A percentile compares a stretch with the other conserved stretches of the same genome.
These are phyloP conservation scores for Pythium dissotocum DNA, from an alignment of 352 stramenopile genomes.

Conservation along the genomic window DNA sequence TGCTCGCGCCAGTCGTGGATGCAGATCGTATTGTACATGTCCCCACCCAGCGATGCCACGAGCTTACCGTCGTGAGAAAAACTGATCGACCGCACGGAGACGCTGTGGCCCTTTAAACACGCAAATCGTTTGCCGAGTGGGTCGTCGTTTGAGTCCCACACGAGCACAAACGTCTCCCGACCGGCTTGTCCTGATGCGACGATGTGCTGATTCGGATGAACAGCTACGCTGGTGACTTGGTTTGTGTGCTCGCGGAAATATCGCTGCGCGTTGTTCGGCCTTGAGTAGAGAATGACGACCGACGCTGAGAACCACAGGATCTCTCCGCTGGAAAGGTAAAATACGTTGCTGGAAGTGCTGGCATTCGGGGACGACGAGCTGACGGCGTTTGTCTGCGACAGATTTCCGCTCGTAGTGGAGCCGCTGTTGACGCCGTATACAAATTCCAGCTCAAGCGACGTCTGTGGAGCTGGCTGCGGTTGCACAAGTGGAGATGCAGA, in stretches of 20 bases:
- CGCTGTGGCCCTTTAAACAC: slow-evolving; percentile 50
- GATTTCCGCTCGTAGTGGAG: slow-evolving; percentile 14
- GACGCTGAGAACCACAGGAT: slow-evolving; percentile 65
- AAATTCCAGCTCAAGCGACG: slow-evolving; percentile 57
- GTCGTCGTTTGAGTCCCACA: slow-evolving; percentile 70
- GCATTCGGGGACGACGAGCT: slow-evolving; percentile 22
- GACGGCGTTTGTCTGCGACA: slow-evolving; percentile 23
- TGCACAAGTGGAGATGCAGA: background rate
- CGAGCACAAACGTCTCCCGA: slow-evolving; percentile 55
- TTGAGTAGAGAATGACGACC: slow-evolving; percentile 61
- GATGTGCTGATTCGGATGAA: slow-evolving; percentile 65
- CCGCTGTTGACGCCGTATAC: slow-evolving; percentile 62
- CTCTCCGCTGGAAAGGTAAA: slow-evolving; percentile 61
- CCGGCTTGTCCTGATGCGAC: slow-evolving; percentile 64
- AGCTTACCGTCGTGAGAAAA: slow-evolving; percentile 77
- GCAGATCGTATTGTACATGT: slow-evolving; percentile 82
- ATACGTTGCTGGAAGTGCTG: slow-evolving; percentile 47
- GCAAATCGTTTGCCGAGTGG: slow-evolving; percentile 55
- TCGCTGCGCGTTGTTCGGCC: slow-evolving; percentile 48
- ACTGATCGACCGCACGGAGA: slow-evolving; percentile 59
- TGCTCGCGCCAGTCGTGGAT: slow-evolving; percentile 74
- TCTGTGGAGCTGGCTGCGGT: slow-evolving; percentile 30
- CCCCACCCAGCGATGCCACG: slow-evolving; percentile 59
- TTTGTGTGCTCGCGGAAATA: slow-evolving; percentile 65
- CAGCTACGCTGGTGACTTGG: slow-evolving; percentile 49